phyloP scores from a whole-genome alignment of 2,329 filamentous ascomycete genomes.

The Aspergillus novofumigatus region DNA sequence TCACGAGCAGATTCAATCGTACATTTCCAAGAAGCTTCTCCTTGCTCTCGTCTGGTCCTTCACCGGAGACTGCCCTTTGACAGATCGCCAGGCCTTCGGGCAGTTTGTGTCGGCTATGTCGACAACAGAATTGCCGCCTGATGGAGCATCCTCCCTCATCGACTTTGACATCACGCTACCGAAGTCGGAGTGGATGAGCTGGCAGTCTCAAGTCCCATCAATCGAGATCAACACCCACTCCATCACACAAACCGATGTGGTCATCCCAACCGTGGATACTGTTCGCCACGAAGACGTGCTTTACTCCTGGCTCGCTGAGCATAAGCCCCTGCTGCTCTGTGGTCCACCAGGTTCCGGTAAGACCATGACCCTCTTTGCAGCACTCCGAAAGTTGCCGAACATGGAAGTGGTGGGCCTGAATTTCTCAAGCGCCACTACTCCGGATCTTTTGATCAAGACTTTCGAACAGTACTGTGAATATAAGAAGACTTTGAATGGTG shows the following conservation, averaged over 20 bases:
- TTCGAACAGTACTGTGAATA: constrained; percentile 99
- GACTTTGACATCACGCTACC: constrained; percentile 91
- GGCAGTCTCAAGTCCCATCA: constrained; percentile 90
- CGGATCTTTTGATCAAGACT: constrained; percentile 96
- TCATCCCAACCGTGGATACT: constrained; percentile 96
- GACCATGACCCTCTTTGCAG: constrained; percentile 99
- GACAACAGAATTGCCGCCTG: constrained; percentile 76
- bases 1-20: constrained; percentile 81
- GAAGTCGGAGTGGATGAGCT: constrained; percentile 81
- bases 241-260: constrained; percentile 94
- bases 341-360: constrained; percentile 98
- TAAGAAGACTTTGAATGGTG: constrained; percentile 94
- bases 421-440: constrained; percentile 97
- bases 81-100: constrained; percentile 83
- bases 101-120: constrained; percentile 78
- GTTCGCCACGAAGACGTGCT: constrained; percentile 98
- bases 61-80: constrained; percentile 87
- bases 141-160: constrained; percentile 77
- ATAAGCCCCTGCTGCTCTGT: constrained; percentile 93
- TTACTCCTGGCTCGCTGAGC: constrained; percentile 98
- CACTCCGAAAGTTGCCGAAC: constrained; percentile 90
- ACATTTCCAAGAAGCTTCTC: constrained; percentile 88
- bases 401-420: constrained; percentile 99
- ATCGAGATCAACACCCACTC: constrained; percentile 99
- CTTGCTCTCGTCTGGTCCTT: constrained; percentile 93